Base-by-base conservation (phyloP, 225 moss, liverwort and hornwort genomes). In the Polytrichum commune region DNA sequence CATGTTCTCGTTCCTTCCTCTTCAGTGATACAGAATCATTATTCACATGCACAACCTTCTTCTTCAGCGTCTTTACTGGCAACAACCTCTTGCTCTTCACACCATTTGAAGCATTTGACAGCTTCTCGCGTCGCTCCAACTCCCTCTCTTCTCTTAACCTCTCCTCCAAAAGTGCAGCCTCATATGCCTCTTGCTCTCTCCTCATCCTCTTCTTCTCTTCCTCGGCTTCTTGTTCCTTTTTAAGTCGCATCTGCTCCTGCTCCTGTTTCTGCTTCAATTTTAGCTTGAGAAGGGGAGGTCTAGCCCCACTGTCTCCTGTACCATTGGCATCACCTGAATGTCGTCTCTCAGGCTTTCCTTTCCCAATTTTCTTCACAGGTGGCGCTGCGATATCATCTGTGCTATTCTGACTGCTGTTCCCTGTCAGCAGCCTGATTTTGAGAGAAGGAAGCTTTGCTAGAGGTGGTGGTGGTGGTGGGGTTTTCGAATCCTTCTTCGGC, bases 341-440 rank as follows among this genome's bases (percentile, higher is more conserved):
- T 30, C 68, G 68, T 22, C 75, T 78, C 66, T 72, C 76, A 26
- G 55, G 46, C 38, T 63, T 86, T 68, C 76, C 75, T 57, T 54
- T 57, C 26, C 65, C 63, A 77, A 54, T 28, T 67, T 72, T 82
- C 60, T 6, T 27, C 32, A 69, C 58, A 73, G 86, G 66, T 25
- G 80, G 72, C 18, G 63, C 58, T 5, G 65, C 70, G 38, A 68
- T 38, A 33, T 61, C 57, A 19, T 82, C 85, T 29, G 76, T 4
- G 4, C 63, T n/a, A 24, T 1, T 61, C 23, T 66, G 62, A 60
- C 76, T 86, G 73, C 67, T 85, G 65, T 81, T 86, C 24, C 82
- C 79, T 29, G 83, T 69, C 64, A 69, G 90, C 4, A 98, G 90
- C 74, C 89, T 98, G 28, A 98, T 88, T 62, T 92, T 97, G 64